These are phyloP conservation scores for Neopestalotiopsis sp. DNA, from an alignment of 2,329 filamentous ascomycete species.

Conservation along the genomic window DNA sequence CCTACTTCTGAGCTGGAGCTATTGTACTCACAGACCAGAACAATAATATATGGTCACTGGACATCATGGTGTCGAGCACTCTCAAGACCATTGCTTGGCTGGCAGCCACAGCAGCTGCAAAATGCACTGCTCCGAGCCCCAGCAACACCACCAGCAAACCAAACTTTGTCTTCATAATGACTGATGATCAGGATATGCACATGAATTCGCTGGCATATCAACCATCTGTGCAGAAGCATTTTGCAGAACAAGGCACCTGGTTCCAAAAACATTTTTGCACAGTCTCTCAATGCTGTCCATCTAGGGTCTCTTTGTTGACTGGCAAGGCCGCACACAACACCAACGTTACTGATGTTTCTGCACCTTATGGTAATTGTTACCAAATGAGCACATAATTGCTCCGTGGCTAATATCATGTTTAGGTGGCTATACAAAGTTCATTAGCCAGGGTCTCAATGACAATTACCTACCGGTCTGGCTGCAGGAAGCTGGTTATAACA, in stretches of 20 bases:
- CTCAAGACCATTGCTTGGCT: neutral
- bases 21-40: neutral
- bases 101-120: neutral
- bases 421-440: constrained; percentile 67
- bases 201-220: constrained; percentile 67
- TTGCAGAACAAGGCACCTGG: constrained; percentile 62
- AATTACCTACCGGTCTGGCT: constrained; percentile 75
- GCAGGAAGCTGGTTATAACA: constrained; percentile 69
- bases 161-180: constrained; percentile 72
- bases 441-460: constrained; percentile 68
- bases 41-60: neutral
- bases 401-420: neutral
- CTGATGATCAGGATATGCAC: constrained; percentile 71
- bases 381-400: neutral
- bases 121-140: neutral
- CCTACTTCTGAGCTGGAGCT: neutral
- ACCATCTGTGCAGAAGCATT: constrained; percentile 59
- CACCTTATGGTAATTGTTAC: constrained; percentile 35
- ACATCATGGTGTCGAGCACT: neutral
- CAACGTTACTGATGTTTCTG: constrained; percentile 10
- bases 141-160: constrained; percentile 31
- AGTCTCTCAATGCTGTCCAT: constrained; percentile 70
- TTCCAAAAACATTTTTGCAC: constrained; percentile 71
- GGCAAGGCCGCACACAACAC: constrained; percentile 73
- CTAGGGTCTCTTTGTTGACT: constrained; percentile 68